Conservation (phyloP, 2,329 filamentous ascomycete species). For the Ampelomyces quisqualis region DNA sequence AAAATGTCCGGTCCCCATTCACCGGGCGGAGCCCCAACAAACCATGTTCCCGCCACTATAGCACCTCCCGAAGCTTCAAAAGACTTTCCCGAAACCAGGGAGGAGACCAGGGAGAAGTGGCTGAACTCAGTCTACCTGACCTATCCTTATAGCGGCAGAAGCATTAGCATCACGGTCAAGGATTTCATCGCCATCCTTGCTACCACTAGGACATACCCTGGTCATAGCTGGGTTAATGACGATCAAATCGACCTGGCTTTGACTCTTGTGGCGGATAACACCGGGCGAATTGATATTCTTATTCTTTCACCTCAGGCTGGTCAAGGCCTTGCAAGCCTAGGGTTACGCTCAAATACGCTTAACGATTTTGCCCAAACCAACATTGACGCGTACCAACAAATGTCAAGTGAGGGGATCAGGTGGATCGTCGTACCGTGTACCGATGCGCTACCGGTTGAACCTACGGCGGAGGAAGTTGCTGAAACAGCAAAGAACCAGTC, state of each 20-base stretch:
- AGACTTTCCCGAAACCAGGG: not conserved
- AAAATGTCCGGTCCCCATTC: no score
- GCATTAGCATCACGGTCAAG: not conserved
- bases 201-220: not conserved
- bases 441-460: not conserved
- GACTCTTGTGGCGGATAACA: not conserved
- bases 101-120: not conserved
- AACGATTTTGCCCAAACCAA: not conserved
- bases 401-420: not conserved
- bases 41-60: not conserved
- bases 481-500: not conserved
- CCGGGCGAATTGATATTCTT: not conserved
- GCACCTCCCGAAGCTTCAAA: not conserved
- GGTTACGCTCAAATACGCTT: not conserved
- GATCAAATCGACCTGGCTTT: not conserved
- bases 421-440: conserved; percentile 2
- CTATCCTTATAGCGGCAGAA: not conserved
- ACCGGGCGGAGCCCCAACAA: not conserved
- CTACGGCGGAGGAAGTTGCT: not conserved
- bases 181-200: not conserved
- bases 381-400: not conserved
- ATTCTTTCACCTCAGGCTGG: no score
- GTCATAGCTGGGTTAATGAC: not conserved
- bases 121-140: not conserved
- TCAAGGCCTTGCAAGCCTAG: not conserved